These are phyloP conservation scores for Apophysomyces ossiformis DNA, from an alignment of 371 early-diverging fungal species.

Conservation along the genomic window DNA sequence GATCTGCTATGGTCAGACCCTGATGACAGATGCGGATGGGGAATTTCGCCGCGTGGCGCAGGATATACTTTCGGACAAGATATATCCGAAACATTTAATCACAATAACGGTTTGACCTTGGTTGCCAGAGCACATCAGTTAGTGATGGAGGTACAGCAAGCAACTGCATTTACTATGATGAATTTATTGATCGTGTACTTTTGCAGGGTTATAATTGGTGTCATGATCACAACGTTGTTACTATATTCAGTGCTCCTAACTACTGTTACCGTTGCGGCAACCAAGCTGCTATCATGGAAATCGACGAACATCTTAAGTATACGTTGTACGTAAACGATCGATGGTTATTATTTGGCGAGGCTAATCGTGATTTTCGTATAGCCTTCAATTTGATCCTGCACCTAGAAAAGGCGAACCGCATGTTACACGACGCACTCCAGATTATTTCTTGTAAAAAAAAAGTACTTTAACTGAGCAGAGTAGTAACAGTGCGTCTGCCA, in stretches of 20 bases:
- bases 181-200: background rate
- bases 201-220: conserved; percentile 97
- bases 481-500: background rate
- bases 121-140: conserved; percentile 98
- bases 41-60: conserved; percentile 97
- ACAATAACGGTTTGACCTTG: conserved; percentile 93
- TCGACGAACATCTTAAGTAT: conserved; percentile 94
- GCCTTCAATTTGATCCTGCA: conserved; percentile 98
- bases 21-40: conserved; percentile 98
- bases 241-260: conserved; percentile 99
- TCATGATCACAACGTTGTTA: conserved; percentile 98
- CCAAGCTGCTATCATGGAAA: conserved; percentile 97
- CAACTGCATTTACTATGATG: background rate
- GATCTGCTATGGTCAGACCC: conserved; percentile 99
- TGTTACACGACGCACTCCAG: conserved; percentile 97
- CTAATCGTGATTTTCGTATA: conserved; percentile 28
- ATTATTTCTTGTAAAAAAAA: conserved; percentile 91
- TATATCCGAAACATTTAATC: conserved; percentile 96
- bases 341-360: background rate
- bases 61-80: conserved; percentile 99
- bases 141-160: conserved; percentile 65
- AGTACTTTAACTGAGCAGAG: conserved; percentile 5
- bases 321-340: conserved; percentile 72
- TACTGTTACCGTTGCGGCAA: conserved; percentile 99
- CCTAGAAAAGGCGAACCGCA: conserved; percentile 98